These are phyloP conservation scores for Marchantia polymorpha DNA, from an alignment of 225 moss, liverwort and hornwort genomes.

Conservation along the genomic window DNA sequence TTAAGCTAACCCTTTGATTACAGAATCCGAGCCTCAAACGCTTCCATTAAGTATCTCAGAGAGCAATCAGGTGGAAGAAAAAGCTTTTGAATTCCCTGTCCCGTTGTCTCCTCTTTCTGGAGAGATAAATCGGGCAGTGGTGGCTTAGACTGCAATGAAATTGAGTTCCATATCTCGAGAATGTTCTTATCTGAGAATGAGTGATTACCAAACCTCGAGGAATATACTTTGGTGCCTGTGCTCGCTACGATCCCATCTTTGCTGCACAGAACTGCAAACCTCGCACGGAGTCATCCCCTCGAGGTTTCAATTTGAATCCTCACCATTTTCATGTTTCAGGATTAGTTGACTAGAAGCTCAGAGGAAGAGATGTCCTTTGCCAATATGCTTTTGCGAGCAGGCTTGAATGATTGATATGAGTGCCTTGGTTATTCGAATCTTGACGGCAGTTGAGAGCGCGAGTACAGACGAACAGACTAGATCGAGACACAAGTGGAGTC, in stretches of 20 bases:
- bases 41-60: slow-evolving; percentile 48
- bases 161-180: slow-evolving; percentile 55
- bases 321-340: background rate
- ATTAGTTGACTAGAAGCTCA: background rate
- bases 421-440: background rate
- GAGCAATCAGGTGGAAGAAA: slow-evolving; percentile 13
- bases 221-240: slow-evolving; percentile 82
- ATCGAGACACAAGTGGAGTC: slow-evolving; percentile 97
- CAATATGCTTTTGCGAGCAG: too few relatives aligned
- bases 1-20: background rate
- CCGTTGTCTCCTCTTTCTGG: slow-evolving; percentile 81
- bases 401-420: background rate
- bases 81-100: slow-evolving; percentile 50
- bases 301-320: slow-evolving; percentile 1
- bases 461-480: slow-evolving; percentile 56
- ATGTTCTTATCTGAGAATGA: slow-evolving; percentile 68
- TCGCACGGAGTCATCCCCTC: slow-evolving; percentile 11
- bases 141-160: slow-evolving; percentile 84
- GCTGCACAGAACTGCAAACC: slow-evolving; percentile 21
- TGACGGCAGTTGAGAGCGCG: slow-evolving; percentile 34
- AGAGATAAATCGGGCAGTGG: slow-evolving; percentile 64
- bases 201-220: slow-evolving; percentile 87
- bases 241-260: slow-evolving; percentile 61
- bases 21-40: background rate
- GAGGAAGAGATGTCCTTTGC: background rate